A percentile compares a stretch with the other conserved stretches of the same genome.
These are phyloP conservation scores for Prototheca stagnorum DNA, from an alignment of 163 green algal species.

Conservation along the genomic window DNA sequence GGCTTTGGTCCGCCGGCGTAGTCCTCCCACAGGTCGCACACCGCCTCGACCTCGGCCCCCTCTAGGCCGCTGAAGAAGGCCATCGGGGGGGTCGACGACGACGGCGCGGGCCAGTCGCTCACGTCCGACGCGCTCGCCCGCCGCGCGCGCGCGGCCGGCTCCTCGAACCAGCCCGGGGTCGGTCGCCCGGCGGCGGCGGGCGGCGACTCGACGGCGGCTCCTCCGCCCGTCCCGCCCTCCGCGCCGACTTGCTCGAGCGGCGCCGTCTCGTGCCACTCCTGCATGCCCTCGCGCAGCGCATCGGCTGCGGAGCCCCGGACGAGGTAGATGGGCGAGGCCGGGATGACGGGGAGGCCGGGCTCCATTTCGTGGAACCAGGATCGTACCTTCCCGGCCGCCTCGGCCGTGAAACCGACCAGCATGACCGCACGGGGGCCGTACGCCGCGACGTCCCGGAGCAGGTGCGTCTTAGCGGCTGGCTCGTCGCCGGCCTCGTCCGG, in stretches of 20 bases:
- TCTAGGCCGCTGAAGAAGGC: background rate
- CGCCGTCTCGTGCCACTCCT: no score
- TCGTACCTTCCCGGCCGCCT: background rate
- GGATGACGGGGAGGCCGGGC: conserved; percentile 1
- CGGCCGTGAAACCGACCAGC: conserved; percentile 2
- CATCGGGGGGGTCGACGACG: background rate
- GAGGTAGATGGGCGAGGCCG: background rate
- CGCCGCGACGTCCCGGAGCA: no score
- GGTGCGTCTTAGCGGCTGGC: no score
- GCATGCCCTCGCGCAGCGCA: no score
- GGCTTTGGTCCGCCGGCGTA: background rate
- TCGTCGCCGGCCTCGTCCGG: no score
- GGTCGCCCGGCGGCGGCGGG: no score
- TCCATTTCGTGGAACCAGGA: conserved; percentile 11
- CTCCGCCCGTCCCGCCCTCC: no score
- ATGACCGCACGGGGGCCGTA: conserved; percentile 4
- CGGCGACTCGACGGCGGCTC: no score
- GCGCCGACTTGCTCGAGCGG: no score
- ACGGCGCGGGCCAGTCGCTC: background rate
- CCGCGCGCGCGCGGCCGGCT: background rate
- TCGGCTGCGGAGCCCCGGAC: no score
- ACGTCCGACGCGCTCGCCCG: background rate
- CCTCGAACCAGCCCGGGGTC: no score
- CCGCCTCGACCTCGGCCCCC: background rate
- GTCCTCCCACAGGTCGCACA: background rate